phyloP scores from a whole-genome alignment of 2,329 filamentous ascomycete genomes.

The Stagonosporopsis vannaccii region DNA sequence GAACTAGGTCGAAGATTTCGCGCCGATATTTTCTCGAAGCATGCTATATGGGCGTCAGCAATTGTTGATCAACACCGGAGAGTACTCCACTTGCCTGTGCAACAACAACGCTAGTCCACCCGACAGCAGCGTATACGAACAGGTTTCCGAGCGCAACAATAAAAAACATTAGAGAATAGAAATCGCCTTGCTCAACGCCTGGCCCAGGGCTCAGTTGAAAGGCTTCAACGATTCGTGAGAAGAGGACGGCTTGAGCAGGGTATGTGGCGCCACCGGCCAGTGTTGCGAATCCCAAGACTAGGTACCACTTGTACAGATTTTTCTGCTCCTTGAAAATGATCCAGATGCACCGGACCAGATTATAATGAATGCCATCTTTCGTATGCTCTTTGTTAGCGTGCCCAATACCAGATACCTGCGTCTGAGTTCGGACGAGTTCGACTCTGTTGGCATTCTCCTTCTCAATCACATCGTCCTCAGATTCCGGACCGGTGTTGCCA shows the following conservation, averaged over 20 bases:
- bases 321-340: slow-evolving; percentile 42
- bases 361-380: slow-evolving; percentile 41
- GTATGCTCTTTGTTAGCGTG: slow-evolving; percentile 26
- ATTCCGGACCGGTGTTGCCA: slow-evolving; percentile 35
- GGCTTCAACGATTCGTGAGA: slow-evolving; percentile 57
- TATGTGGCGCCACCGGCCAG: slow-evolving; percentile 51
- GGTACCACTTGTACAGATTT: slow-evolving; percentile 49
- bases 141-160: slow-evolving; percentile 59
- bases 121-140: slow-evolving; percentile 55
- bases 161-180: slow-evolving; percentile 65
- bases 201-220: slow-evolving; percentile 54
- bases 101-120: slow-evolving; percentile 55
- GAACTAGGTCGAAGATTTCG: slow-evolving; percentile 80
- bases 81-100: slow-evolving; percentile 49
- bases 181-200: slow-evolving; percentile 54
- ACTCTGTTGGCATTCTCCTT: slow-evolving; percentile 25
- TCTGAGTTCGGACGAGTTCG: slow-evolving; percentile 38
- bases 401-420: slow-evolving; percentile 33
- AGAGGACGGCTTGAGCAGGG: slow-evolving; percentile 59
- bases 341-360: slow-evolving; percentile 34
- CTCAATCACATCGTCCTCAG: slow-evolving; percentile 29
- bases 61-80: background rate
- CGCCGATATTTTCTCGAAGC: slow-evolving; percentile 44
- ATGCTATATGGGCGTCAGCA: slow-evolving; percentile 15
- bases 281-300: slow-evolving; percentile 38